These are phyloP conservation scores for Malassezia globosa DNA, from an alignment of 1,284 basidiomycete species.

Conservation along the genomic window DNA sequence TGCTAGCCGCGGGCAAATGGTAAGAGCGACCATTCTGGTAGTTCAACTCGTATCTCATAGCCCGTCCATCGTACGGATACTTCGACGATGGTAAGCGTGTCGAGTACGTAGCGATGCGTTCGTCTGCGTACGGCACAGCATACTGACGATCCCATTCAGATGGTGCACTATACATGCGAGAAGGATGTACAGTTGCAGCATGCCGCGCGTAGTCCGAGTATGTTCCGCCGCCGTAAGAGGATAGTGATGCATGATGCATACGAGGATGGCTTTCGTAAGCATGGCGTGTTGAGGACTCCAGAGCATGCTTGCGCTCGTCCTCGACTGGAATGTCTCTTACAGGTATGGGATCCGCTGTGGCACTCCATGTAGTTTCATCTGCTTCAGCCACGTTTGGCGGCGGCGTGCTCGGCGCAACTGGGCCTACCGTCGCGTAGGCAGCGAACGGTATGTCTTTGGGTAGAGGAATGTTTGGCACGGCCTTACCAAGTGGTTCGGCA, in stretches of 20 bases:
- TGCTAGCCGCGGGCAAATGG: background rate
- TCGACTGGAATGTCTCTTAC: background rate
- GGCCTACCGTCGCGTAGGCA: conserved; percentile 54
- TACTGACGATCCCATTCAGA: conserved; percentile 13
- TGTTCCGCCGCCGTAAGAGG: background rate
- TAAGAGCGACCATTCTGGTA: background rate
- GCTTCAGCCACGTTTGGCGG: background rate
- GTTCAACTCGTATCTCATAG: background rate
- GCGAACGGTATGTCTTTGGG: conserved; percentile 92
- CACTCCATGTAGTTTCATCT: background rate
- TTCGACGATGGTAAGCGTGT: background rate
- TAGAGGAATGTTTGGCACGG: conserved; percentile 66
- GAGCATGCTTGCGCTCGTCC: background rate
- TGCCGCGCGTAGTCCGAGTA: background rate
- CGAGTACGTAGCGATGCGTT: background rate
- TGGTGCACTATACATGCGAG: background rate
- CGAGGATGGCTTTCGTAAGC: background rate
- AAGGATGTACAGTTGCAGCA: background rate
- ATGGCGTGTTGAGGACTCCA: background rate
- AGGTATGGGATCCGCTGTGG: background rate
- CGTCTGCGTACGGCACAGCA: background rate
- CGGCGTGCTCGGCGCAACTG: background rate
- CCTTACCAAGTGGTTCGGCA: conserved; percentile 66
- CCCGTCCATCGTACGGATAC: background rate
- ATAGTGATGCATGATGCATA: background rate